A percentile compares a stretch with the other conserved stretches of the same genome.
These are phyloP conservation scores for Pistacia integerrima DNA, from an alignment of 345 rosid species.

Conservation along the genomic window DNA sequence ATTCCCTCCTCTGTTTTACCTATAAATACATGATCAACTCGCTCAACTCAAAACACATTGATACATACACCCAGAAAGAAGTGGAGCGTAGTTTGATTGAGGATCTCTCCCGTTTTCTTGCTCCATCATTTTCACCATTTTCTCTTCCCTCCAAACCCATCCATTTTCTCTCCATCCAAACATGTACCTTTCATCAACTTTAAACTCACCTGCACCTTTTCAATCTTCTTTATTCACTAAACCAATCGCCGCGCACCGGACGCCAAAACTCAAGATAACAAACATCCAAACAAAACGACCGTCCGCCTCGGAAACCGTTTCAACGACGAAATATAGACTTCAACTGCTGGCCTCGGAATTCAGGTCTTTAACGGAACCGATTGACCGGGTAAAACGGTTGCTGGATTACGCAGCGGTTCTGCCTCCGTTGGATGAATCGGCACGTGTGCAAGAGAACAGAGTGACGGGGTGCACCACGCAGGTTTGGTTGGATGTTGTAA, in stretches of 20 bases:
- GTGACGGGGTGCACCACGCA: slow-evolving; percentile 84
- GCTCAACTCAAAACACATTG: too few relatives aligned
- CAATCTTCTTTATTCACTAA: not conserved
- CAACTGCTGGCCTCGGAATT: slow-evolving; percentile 58
- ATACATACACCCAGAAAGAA: not conserved
- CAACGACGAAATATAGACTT: slow-evolving; percentile 34
- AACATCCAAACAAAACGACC: not conserved
- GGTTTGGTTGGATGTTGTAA: slow-evolving; percentile 70
- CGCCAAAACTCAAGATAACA: not conserved
- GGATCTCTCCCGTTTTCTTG: slow-evolving; percentile 21
- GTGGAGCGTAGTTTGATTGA: slow-evolving; percentile 14
- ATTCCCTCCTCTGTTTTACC: too few relatives aligned
- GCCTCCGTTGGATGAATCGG: slow-evolving; percentile 63
- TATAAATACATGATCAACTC: too few relatives aligned
- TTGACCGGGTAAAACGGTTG: slow-evolving; percentile 81
- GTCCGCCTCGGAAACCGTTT: not conserved
- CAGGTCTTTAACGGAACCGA: slow-evolving; percentile 58
- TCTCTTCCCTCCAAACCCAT: not conserved
- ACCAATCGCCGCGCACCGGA: not conserved
- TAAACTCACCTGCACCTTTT: not conserved
- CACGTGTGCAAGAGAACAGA: slow-evolving; percentile 58
- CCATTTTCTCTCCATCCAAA: slow-evolving; percentile 13
- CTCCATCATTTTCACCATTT: not conserved
- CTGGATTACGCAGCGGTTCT: slow-evolving; percentile 66
- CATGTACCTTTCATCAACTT: slow-evolving; percentile 34